Evolutionary conservation across 2,329 filamentous ascomycete genomes (phyloP).

Genomic region (Cordyceps tenuipes): DNA sequence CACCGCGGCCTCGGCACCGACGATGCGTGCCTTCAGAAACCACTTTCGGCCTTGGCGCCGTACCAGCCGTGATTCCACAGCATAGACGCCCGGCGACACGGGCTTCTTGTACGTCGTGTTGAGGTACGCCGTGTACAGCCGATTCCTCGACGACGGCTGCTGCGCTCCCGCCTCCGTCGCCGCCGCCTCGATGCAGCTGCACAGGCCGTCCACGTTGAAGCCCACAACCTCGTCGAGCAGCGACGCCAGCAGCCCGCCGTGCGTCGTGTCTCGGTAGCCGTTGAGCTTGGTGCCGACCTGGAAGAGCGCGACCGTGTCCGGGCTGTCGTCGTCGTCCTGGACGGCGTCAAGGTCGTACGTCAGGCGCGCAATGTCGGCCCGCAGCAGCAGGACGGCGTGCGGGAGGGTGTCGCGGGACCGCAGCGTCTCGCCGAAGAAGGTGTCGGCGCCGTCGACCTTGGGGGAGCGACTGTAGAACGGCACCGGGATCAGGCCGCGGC

Average conservation of each 20-base stretch:
- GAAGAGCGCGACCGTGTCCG: not conserved
- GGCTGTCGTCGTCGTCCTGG: not conserved
- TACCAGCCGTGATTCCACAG: constrained; percentile 1
- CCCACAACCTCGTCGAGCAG: constrained; percentile 5
- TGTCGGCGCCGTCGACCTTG: not conserved
- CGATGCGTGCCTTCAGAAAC: not conserved
- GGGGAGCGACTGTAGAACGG: not conserved
- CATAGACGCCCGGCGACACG: constrained; percentile 4
- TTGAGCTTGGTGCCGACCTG: constrained; percentile 4
- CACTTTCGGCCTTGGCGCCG: constrained; percentile 3
- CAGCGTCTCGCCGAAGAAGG: constrained; percentile 1
- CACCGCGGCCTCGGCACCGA: not conserved
- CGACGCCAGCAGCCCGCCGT: constrained; percentile 2
- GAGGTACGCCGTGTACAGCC: constrained; percentile 5
- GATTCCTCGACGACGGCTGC: not conserved
- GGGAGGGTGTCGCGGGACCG: not conserved
- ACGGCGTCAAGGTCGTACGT: not conserved
- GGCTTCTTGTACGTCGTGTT: not conserved
- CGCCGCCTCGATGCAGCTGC: not conserved
- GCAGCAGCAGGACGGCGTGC: constrained; percentile 1
- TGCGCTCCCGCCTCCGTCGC: not conserved
- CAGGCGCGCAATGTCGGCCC: not conserved
- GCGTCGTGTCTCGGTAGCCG: constrained; percentile 4
- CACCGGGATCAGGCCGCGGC: not conserved
- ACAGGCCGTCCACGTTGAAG: not conserved